Evolutionary conservation across 768 basidiomycete genomes (phyloP).

Genomic region (Termitomyces heimii): DNA sequence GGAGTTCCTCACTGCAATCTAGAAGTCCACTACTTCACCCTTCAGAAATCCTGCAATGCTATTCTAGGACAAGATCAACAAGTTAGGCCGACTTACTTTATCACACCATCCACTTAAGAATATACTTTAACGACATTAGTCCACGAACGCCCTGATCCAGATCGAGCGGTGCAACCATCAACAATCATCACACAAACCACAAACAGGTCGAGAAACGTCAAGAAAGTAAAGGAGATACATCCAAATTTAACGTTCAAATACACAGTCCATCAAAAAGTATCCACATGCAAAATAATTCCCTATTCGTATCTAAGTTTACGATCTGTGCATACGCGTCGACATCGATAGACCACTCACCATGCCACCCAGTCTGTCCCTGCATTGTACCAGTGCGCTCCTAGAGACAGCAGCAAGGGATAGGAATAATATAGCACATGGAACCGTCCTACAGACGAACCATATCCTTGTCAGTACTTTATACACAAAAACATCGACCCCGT

Average conservation of each 20-base stretch:
- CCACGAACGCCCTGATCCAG: too few relatives aligned
- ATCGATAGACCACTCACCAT: background rate
- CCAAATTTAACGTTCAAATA: background rate
- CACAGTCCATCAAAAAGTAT: background rate
- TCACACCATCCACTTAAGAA: too few relatives aligned
- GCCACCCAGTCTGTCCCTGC: background rate
- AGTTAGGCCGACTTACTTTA: too few relatives aligned
- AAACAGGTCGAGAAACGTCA: background rate
- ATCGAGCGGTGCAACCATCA: too few relatives aligned
- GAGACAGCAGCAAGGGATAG: slow-evolving; percentile 11
- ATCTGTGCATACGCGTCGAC: background rate
- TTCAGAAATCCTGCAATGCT: too few relatives aligned
- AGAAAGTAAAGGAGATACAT: background rate
- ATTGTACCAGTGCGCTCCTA: background rate
- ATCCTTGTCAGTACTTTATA: background rate
- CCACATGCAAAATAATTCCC: background rate
- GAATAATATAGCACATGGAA: slow-evolving; percentile 11
- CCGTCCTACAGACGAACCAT: slow-evolving; percentile 1
- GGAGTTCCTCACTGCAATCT: too few relatives aligned
- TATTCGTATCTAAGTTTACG: background rate
- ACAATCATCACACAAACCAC: too few relatives aligned
- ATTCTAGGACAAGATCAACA: too few relatives aligned
- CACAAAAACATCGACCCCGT: background rate
- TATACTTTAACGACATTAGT: too few relatives aligned
- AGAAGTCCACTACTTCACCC: too few relatives aligned